Evolutionary conservation across 139 green algal species (phyloP).

Genomic region (Chlamydomonas urium): DNA sequence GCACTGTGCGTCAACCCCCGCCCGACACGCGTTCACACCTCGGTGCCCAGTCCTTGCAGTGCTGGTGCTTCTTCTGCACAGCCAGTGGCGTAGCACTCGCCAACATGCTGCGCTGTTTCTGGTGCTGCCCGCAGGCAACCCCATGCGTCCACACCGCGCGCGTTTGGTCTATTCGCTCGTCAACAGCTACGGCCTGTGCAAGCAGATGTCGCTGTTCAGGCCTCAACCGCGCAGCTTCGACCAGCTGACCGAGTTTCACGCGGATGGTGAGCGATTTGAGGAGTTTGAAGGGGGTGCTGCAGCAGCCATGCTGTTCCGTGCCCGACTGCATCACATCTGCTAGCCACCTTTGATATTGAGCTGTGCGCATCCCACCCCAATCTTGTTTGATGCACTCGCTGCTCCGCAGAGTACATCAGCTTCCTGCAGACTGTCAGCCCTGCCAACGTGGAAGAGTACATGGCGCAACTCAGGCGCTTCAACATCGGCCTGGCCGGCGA

Average conservation of each 20-base stretch:
- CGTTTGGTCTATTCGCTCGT: slow-evolving; percentile 93
- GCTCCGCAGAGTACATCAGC: slow-evolving; percentile 87
- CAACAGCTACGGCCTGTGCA: slow-evolving; percentile 82
- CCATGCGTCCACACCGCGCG: slow-evolving; percentile 92
- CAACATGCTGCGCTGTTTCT: too few relatives aligned
- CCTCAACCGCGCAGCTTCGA: slow-evolving; percentile 55
- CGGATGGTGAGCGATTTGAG: slow-evolving; percentile 86
- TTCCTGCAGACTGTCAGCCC: slow-evolving; percentile 93
- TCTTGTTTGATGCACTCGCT: too few relatives aligned
- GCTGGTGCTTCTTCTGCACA: too few relatives aligned
- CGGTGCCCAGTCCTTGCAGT: too few relatives aligned
- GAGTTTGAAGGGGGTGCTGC: too few relatives aligned
- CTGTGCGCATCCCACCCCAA: too few relatives aligned
- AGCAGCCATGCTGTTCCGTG: neutral
- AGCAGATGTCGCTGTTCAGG: slow-evolving; percentile 77
- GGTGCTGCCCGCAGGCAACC: slow-evolving; percentile 56
- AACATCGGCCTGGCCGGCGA: slow-evolving; percentile 92
- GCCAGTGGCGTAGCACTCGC: too few relatives aligned
- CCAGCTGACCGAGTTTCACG: slow-evolving; percentile 87
- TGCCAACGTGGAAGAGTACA: slow-evolving; percentile 92
- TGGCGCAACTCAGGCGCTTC: slow-evolving; percentile 90
- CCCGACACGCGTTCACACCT: too few relatives aligned
- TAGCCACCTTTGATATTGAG: too few relatives aligned
- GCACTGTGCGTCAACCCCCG: too few relatives aligned
- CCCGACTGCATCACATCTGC: neutral